Evolutionary conservation across 495 filamentous ascomycete genomes (phyloP), one percentile per base, ranked within the genome.

Genomic region (Annulohypoxylon nitens): DNA sequence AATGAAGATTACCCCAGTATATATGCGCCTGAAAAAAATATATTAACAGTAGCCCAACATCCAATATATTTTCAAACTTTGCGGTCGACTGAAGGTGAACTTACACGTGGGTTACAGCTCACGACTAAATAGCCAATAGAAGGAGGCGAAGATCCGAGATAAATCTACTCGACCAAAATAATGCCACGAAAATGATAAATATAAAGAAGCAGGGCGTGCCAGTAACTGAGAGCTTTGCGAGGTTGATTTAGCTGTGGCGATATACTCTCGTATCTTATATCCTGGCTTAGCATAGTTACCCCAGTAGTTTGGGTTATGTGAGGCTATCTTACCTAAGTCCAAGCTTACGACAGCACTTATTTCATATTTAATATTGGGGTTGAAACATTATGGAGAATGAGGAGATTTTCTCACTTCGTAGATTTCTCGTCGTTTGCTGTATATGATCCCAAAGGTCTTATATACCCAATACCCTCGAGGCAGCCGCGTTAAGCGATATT

Each of bases 11-110:
- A 55, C 33, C 26, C 20, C 14, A 12, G 14, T 33, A 12, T 57
- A 57, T 57, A 57, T 33, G 53, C n/a, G 53, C 33, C 53, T 16
- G 53, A 57, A 30, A 57, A 57, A 16, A 57, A 34, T 37, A 57
- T 0, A 20, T 25, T 25, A 37, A 26, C 20, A 4, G 12, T 4
- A 57, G 53, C 53, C 53, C 33, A 57, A 57, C 20, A n/a, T 18
- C 53, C 33, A 57, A 57, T 37, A 7, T 18, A 33, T 18, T 3
- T 33, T 33, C 50, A 6, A 5, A 30, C n/a, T 33, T 54, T 4
- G 12, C 25, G 18, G 48, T 26, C 48, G 48, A 51, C 20, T 2
- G 48, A 54, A 54, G 25, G 23, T 54, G 12, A 54, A 54, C 9
- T 54, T 54, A 30, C 18, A 26, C 23, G 48, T 51, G 20, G 48